Evolutionary conservation across 2,329 filamentous ascomycete genomes (phyloP), one percentile per base, ranked within the genome.

Genomic region (Hypoxylon sp.): DNA sequence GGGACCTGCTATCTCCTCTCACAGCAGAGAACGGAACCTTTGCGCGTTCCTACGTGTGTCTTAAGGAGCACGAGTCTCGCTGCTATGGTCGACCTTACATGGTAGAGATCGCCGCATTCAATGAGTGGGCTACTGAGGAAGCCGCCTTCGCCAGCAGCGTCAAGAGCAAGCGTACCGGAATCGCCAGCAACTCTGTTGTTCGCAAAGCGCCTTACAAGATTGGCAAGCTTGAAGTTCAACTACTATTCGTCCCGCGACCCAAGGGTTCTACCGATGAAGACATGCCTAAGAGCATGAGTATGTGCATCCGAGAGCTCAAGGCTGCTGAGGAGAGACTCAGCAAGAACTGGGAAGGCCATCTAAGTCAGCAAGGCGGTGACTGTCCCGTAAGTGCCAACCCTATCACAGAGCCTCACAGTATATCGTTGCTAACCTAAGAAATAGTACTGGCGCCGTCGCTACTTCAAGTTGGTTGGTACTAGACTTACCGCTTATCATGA

Each of bases 211-310:
- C 96, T n/a, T 99, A 99, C 83, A 94, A 95, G 81, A 90, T 99
- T 76, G 96, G 94, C 72, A 97, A 97, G 82, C 86, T 99, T 60
- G 93, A 97, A 78, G 85, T 99, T 42, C 96, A 99, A 82, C 87
- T 99, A 8, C 85, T 99, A 13, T 99, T 97, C 76, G 94, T 99
- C 1, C 96, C 96, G 0, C 94, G 94, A 75, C 95, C 96, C 3
- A 95, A 93, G 83, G 92, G 92, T 48, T 87, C 90, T 31, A 90
- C 90, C 54, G 96, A 98, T 71, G 94, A 98, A 14, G 95, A 98
- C 73, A 98, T 99, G 94, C 96, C 96, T 60, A 98, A 98, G 90
- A 98, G 94, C 84, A 97, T 99, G 94, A 97, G 96, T 81, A 92
- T 93, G 47, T 97, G 94, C 80, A 92, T 98, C 74, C 89, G 96